Base-by-base conservation (phyloP, 176 grass and related monocot genomes). In the Avena insularis region DNA sequence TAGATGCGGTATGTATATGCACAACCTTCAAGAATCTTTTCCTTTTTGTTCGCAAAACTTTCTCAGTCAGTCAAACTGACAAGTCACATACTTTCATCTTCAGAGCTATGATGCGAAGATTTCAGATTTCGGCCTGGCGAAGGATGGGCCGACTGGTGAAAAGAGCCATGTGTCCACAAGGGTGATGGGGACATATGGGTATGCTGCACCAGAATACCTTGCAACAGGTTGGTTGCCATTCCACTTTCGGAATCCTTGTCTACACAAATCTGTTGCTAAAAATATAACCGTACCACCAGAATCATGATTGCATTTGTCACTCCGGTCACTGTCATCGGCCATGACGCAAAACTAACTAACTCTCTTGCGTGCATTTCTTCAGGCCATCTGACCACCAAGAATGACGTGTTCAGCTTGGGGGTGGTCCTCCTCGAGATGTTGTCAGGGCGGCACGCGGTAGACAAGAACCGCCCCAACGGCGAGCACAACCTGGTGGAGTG, bases 351-450 rank as follows among this genome's bases (percentile, higher is more conserved):
- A 46, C 45, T 46, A 46, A 46, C 45, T 46, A 46, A 6, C 45
- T 46, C 8, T 46, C 45, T 6, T 46, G 38, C 38, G 8, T 46
- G 45, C 45, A 46, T 46, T 20, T 57, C 1, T 6, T 7, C 77
- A 97, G 92, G 91, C 29, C 88, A 88, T 73, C 83, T 97, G 55
- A 92, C 92, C 19, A 21, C 79, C 16, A 94, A 92, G 80, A 90
- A 91, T 0, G 94, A 97, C 2, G 92, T 97, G 29, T 97, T 92
- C 73, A 92, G 88, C 63, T 97, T 94, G 2, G 95, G 95, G 20
- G 95, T 97, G 0, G 95, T 97, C 7, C 87, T 97, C 25, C 61
- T 94, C 21, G 95, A 97, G 65, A 89, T 94, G 75, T 33, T 97
- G 59, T 92, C 95, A 19, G 92, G 92, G 4, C 90, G 88, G 8